Evolutionary conservation across 768 basidiomycete genomes (phyloP).

Genomic region (Chlorophyllum brunneum): DNA sequence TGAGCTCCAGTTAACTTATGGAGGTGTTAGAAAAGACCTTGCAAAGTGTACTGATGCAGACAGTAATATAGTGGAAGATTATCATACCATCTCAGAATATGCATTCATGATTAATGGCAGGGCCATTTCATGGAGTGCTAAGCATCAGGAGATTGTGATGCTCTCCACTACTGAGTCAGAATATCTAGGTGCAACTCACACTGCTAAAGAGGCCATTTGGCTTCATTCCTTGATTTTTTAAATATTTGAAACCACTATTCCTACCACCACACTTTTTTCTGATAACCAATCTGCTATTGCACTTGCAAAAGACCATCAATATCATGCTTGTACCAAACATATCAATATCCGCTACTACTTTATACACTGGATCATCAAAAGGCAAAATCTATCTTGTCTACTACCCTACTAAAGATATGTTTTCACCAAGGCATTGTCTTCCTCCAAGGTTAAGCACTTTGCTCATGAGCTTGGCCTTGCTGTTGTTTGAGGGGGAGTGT

Average conservation of each 20-base stretch:
- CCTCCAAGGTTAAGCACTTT: neutral
- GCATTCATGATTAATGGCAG: constrained; percentile 29
- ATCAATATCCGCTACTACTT: constrained; percentile 33
- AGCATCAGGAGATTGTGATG: constrained; percentile 21
- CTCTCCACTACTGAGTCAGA: constrained; percentile 41
- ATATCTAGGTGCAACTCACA: constrained; percentile 26
- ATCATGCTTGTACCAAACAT: constrained; percentile 32
- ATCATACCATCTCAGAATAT: constrained; percentile 17
- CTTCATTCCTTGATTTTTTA: constrained; percentile 11
- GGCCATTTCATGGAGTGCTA: constrained; percentile 35
- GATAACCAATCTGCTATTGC: constrained; percentile 25
- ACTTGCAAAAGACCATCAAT: constrained; percentile 19
- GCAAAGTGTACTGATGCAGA: constrained; percentile 22
- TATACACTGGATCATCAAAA: constrained; percentile 19
- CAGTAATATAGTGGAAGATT: constrained; percentile 3
- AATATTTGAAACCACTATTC: neutral
- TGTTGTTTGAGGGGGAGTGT: neutral
- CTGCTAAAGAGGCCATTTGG: constrained; percentile 24
- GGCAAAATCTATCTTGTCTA: constrained; percentile 13
- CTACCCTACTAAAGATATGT: constrained; percentile 18
- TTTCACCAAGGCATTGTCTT: constrained; percentile 15
- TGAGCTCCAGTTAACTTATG: constrained; percentile 19
- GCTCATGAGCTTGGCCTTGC: neutral
- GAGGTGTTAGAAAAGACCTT: constrained; percentile 22
- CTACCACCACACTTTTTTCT: constrained; percentile 12